Base-by-base conservation (phyloP, 2,329 filamentous ascomycete species). In the Clarireedia hainanense region DNA sequence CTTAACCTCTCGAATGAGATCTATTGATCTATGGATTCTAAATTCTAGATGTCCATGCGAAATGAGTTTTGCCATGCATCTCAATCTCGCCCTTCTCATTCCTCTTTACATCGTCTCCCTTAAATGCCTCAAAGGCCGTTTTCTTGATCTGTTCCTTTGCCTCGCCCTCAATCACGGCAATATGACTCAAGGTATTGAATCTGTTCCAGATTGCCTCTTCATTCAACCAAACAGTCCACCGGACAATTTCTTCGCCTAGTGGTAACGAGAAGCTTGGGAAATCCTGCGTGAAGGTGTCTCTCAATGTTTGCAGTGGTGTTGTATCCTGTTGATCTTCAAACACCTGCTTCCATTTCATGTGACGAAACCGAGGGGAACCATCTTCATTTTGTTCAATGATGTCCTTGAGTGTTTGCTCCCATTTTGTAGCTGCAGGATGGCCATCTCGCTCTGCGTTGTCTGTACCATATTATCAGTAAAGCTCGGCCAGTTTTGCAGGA, bases 111-210 rank as follows among this genome's bases (percentile, higher is more conserved):
- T 81, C 80, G 1, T 73, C 71, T 14, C 69, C 72, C 30, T 74
- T 72, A 58, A 89, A 60, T 7, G 78, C 77, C 54, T 79, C 74
- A 51, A 83, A 77, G 58, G 85, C 77, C 57, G 72, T 70, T 45
- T 72, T 73, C 56, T 74, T 73, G 47, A 80, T 77, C 43, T 73
- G 70, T 55, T 72, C 73, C 62, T 75, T 75, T 46, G 76, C 73
- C 52, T 76, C 72, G 1, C 75, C 79, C 47, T 68, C 46, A 12
- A 88, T 70, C 52, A 84, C 74, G 4, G 81, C 78, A 58, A 90
- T 79, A 66, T 89, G 85, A 64, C 84, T 87, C 56, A 89, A 71
- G 12, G 86, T 90, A 48, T 74, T 75, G 57, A 85, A 76, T 37
- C 87, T 76, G 52, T 79, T 75, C 81, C 84, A 88, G 49, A 89